Base-by-base conservation (phyloP, 2,329 filamentous ascomycete species). In the Helminthosporium solani region DNA sequence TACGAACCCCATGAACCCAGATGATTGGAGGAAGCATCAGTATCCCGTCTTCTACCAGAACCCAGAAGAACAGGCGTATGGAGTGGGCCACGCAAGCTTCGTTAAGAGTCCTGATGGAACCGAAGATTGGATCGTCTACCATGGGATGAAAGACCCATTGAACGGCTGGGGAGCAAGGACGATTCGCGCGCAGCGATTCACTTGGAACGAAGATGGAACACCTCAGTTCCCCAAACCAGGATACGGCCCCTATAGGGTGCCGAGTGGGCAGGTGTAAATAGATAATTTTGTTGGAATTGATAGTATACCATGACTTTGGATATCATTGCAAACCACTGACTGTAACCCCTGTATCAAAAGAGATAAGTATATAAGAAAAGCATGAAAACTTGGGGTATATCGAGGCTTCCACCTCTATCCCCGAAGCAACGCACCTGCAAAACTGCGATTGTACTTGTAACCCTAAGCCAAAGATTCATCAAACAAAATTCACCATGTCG, bases 51-150 rank as follows among this genome's bases (percentile, higher is more conserved):
- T 79, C 56, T 76, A 77, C 49, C 75, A 78, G 49, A 77, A 78
- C 40, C 67, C 74, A 1, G 51, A 57, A 5, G 71, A 72, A 35
- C 47, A 68, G 23, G 73, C 73, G 1, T 78, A 75, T 51, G 76
- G 75, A 1, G 75, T 78, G 3, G 76, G 77, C 0, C 76, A 78
- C 52, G 76, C 76, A 15, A 77, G 74, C 50, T 79, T 78, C 48
- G 73, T 70, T 5, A 76, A 70, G 44, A 75, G 71, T 45, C 75
- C 74, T 0, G 75, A 78, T 54, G 73, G 70, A 0, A 70, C 39
- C 1, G 73, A 79, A 58, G 65, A 75, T 44, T 79, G 74, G 74
- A 75, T 79, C 40, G 72, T 78, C n/a, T 79, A 79, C 57, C 76
- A 78, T 57, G 77, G 75, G 8, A 78, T 78, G 75, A 49, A 58